phyloP scores from a whole-genome alignment of 305 asterid genomes.

The Salvia sclarea region DNA sequence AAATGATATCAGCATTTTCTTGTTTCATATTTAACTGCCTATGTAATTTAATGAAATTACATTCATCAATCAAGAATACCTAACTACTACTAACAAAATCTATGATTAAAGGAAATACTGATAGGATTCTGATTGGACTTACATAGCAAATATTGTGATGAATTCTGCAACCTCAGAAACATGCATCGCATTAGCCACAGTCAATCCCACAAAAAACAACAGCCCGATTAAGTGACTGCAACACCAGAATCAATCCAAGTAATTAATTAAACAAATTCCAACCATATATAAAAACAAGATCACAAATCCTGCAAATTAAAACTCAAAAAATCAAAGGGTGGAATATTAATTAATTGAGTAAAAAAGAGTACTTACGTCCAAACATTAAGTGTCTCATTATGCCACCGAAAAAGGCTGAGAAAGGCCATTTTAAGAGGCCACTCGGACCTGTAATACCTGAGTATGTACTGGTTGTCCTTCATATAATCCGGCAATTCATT shows the following conservation, averaged over 20 bases:
- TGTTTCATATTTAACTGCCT: neutral
- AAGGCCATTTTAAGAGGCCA: conserved; percentile 79
- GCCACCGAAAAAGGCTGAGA: conserved; percentile 85
- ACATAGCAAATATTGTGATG: conserved; percentile 66
- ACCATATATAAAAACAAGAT: neutral
- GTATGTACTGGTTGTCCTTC: conserved; percentile 84
- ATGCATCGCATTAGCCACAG: conserved; percentile 54
- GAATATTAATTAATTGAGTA: neutral
- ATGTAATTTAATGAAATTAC: neutral
- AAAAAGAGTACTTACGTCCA: conserved; percentile 71
- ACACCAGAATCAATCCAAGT: neutral
- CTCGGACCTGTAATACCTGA: conserved; percentile 71
- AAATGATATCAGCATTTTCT: neutral
- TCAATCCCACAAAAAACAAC: conserved; percentile 62
- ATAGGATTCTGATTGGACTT: conserved; percentile 1
- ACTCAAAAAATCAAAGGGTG: neutral
- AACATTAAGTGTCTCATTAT: conserved; percentile 90
- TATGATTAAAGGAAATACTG: neutral
- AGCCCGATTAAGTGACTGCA: conserved; percentile 90
- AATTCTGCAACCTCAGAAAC: conserved; percentile 72
- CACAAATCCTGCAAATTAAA: neutral
- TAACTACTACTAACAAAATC: too few species aligned
- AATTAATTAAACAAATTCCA: neutral
- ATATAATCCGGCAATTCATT: conserved; percentile 81
- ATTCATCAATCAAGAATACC: neutral